Percentiles rank a stretch among this genome's conserved stretches.
Evolutionary conservation across 352 stramenopile genomes (phyloP).

Genomic region (Pythium biforme): DNA sequence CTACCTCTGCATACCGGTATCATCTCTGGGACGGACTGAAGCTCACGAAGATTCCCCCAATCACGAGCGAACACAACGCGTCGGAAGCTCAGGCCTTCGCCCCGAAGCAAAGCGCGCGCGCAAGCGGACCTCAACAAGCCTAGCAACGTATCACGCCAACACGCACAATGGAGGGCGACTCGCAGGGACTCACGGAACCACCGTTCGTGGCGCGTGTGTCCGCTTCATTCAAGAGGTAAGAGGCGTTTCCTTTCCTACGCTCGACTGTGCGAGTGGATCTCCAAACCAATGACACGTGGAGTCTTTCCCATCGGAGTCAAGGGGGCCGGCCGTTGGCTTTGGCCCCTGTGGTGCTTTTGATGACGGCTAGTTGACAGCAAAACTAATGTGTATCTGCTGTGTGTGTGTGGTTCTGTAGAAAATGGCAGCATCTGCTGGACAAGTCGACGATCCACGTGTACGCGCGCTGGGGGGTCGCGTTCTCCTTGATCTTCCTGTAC

Average conservation of each 20-base stretch:
- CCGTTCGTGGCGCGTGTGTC: conserved; percentile 76
- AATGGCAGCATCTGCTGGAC: conserved; percentile 97
- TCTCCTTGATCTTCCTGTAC: conserved; percentile 88
- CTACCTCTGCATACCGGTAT: conserved; percentile 1
- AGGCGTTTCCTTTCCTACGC: background rate
- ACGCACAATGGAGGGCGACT: conserved; percentile 24
- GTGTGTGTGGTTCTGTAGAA: conserved; percentile 46
- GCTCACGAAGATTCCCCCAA: conserved; percentile 27
- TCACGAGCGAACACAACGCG: conserved; percentile 22
- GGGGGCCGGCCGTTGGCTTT: too few species aligned
- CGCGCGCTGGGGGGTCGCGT: conserved; percentile 90
- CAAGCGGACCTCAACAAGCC: background rate
- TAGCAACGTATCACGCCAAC: background rate
- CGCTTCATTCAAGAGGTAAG: conserved; percentile 79
- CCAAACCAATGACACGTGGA: too few species aligned
- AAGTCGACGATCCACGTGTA: conserved; percentile 97
- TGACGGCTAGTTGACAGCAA: background rate
- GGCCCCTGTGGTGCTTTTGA: background rate
- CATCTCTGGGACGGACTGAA: conserved; percentile 12
- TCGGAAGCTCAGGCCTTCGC: conserved; percentile 18
- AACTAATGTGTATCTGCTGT: background rate
- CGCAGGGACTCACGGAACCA: conserved; percentile 44
- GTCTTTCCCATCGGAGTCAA: too few species aligned
- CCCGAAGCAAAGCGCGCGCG: background rate
- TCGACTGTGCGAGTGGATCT: too few species aligned